These are phyloP conservation scores for Nannochloropsis gaditana DNA, from an alignment of 108 stramenopile species.

Conservation along the genomic window DNA sequence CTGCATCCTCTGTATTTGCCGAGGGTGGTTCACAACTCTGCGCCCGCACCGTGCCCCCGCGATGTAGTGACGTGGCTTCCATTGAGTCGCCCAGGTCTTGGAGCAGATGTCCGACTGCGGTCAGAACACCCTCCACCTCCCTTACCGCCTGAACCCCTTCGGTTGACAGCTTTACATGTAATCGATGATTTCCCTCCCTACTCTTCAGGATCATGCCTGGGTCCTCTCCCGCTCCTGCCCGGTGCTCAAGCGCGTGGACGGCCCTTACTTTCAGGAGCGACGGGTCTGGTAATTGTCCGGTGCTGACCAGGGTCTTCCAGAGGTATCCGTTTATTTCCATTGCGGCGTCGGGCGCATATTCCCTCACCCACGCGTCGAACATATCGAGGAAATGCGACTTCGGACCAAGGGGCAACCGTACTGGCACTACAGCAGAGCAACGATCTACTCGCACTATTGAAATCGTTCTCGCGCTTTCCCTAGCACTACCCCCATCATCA, in stretches of 20 bases:
- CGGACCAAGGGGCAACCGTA: background rate
- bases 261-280: background rate
- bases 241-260: background rate
- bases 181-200: background rate
- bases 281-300: background rate
- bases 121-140: background rate
- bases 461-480: background rate
- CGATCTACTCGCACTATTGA: background rate
- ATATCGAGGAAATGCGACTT: background rate
- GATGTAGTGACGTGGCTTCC: background rate
- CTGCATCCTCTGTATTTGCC: background rate
- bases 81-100: background rate
- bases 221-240: background rate
- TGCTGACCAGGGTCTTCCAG: background rate
- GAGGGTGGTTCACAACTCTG: background rate
- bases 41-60: background rate
- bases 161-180: background rate
- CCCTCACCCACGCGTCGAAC: background rate
- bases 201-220: background rate
- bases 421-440: slow-evolving; percentile 1
- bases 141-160: background rate
- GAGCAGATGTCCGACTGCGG: background rate
- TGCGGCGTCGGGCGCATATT: background rate
- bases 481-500: background rate
- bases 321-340: background rate